Base-by-base conservation (phyloP, 306 rosid genomes). In the Glycyrrhiza uralensis region DNA sequence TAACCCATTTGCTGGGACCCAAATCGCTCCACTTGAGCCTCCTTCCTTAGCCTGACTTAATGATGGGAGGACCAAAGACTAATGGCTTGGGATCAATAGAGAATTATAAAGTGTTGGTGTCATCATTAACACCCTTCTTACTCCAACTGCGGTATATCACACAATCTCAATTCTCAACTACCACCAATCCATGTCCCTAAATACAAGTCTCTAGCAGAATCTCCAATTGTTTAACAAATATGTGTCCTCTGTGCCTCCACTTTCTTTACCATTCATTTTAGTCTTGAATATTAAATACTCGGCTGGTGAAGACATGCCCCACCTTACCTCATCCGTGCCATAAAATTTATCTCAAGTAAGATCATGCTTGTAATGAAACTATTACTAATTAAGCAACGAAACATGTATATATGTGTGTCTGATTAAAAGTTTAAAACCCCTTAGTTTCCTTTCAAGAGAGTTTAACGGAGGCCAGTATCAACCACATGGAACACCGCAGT, bases 241-340 rank as follows among this genome's bases (percentile, higher is more conserved):
- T 64, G 66, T 74, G 80, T 70, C 57, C 73, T 8, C 15, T 73
- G 33, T 69, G 42, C 62, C 39, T 68, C 86, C 82, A 75, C 83
- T 83, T 79, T 56, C 78, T 76, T 41, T 69, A 55, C 54, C 72
- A 78, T 80, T 73, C 69, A 39, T 74, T n/a, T 66, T 74, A 71
- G 32, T 66, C 75, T 78, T 61, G 35, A 56, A 62, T 62, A 64
- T 51, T 44, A n/a, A 75, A 78, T 47, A 58, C 58, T 74, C 15
- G 61, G 60, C 70, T 52, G 71, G 29, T 46, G 66, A 74, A 76
- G 32, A 22, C 75, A 50, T 42, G 47, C 24, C 87, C 82, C 90
- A 80, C 81, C 72, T 65, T 56, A 33, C 72, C 60, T 26, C 47
- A 47, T 32, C 45, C 38, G 60, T 47, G 24, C 62, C 13, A 39